Percentiles rank a stretch among this genome's conserved stretches.
These are phyloP conservation scores for Medicago ruthenica DNA, from an alignment of 306 rosid genomes.

Conservation along the genomic window DNA sequence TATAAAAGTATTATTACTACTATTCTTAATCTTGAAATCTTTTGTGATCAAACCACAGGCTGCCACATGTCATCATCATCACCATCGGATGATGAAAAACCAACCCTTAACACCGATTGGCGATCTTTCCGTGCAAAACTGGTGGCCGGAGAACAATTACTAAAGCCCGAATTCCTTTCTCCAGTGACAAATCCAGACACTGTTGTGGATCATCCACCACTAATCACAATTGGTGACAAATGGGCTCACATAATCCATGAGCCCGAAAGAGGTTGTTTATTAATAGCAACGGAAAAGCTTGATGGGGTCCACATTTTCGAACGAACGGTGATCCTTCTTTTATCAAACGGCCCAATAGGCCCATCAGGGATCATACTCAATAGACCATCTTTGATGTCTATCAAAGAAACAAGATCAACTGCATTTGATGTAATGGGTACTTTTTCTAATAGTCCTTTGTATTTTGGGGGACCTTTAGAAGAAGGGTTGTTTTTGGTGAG, in stretches of 20 bases:
- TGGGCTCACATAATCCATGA: slow-evolving; percentile 88
- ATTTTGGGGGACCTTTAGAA: slow-evolving; percentile 89
- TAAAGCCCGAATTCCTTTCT: slow-evolving; percentile 44
- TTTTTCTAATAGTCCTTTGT: slow-evolving; percentile 72
- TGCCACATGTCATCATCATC: slow-evolving; percentile 56
- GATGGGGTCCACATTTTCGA: slow-evolving; percentile 92
- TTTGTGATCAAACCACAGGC: slow-evolving; percentile 46
- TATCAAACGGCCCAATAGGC: slow-evolving; percentile 76
- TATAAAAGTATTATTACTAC: background rate
- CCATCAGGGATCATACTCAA: slow-evolving; percentile 82
- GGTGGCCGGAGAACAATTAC: slow-evolving; percentile 62
- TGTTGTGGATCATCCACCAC: slow-evolving; percentile 47
- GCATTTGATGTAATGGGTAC: slow-evolving; percentile 64
- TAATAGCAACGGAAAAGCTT: slow-evolving; percentile 77
- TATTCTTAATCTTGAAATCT: background rate
- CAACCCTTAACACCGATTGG: slow-evolving; percentile 62
- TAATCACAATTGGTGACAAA: slow-evolving; percentile 67
- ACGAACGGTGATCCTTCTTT: slow-evolving; percentile 69
- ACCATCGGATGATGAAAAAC: slow-evolving; percentile 51
- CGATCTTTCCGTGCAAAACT: slow-evolving; percentile 83
- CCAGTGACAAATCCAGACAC: slow-evolving; percentile 54
- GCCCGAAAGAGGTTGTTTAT: slow-evolving; percentile 91
- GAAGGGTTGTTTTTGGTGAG: slow-evolving; percentile 75
- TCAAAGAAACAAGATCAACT: slow-evolving; percentile 80
- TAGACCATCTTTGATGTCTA: slow-evolving; percentile 85